A percentile compares a stretch with the other conserved stretches of the same genome.
Evolutionary conservation across 352 stramenopile species (phyloP).

Genomic region (Phytophthora idaei): DNA sequence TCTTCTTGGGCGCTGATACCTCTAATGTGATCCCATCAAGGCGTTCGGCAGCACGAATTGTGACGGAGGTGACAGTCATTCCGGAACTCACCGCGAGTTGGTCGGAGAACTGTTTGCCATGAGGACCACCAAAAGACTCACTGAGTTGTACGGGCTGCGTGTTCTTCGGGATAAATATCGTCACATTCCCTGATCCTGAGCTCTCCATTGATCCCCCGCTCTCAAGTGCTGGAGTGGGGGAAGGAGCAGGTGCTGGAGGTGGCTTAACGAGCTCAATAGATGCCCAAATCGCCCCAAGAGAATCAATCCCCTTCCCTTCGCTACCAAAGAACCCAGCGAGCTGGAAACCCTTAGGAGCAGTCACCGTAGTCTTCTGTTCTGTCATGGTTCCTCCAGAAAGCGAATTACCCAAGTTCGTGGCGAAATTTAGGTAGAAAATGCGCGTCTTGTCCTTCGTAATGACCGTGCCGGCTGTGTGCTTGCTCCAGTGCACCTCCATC

Average conservation of each 20-base stretch:
- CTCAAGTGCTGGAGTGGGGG: neutral
- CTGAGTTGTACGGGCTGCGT: slow-evolving; percentile 13
- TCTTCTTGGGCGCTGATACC: slow-evolving; percentile 3
- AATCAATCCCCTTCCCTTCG: slow-evolving; percentile 7
- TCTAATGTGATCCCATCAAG: neutral
- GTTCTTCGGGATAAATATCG: slow-evolving; percentile 3
- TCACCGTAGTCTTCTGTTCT: neutral
- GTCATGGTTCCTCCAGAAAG: neutral
- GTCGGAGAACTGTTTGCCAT: slow-evolving; percentile 22
- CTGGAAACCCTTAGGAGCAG: slow-evolving; percentile 13
- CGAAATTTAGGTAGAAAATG: slow-evolving; percentile 2
- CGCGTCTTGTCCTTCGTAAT: neutral
- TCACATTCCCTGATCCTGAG: slow-evolving; percentile 8
- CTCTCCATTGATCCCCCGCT: neutral
- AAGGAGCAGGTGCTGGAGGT: neutral
- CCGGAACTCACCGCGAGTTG: neutral
- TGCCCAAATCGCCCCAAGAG: slow-evolving; percentile 18
- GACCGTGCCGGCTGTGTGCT: neutral
- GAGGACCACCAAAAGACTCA: slow-evolving; percentile 16
- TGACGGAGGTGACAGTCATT: neutral
- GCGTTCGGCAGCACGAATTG: neutral
- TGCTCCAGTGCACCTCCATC: slow-evolving; percentile 1
- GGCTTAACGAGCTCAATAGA: slow-evolving; percentile 1
- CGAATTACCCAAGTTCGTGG: neutral
- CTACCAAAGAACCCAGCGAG: slow-evolving; percentile 4